Percentiles rank a stretch among this genome's conserved stretches.
phyloP scores from a whole-genome alignment of 2,329 filamentous ascomycete species.

The Pleochaeta shiraiana region DNA sequence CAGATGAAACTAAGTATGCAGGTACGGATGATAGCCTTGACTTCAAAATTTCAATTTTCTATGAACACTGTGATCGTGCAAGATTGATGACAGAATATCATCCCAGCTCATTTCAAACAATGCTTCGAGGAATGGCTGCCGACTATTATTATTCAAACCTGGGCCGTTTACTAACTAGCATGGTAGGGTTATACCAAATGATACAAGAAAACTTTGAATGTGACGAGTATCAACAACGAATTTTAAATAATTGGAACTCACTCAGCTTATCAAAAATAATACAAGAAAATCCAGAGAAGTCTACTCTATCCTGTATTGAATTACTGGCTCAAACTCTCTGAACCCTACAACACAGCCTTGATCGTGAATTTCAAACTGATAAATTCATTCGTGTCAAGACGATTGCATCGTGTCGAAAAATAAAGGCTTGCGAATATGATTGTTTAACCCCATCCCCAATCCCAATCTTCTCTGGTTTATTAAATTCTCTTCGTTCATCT shows the following conservation, averaged over 20 bases:
- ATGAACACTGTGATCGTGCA: background rate
- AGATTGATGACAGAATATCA: background rate
- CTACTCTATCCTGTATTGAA: background rate
- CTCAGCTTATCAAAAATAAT: background rate
- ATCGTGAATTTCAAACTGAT: background rate
- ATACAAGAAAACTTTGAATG: slow-evolving; percentile 1
- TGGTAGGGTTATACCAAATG: background rate
- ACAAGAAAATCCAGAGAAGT: background rate
- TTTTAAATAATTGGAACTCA: background rate
- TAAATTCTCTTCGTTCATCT: background rate
- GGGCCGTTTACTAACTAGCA: background rate
- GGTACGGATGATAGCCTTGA: background rate
- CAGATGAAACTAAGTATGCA: background rate
- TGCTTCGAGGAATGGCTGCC: background rate
- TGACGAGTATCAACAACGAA: background rate
- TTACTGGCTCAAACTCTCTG: background rate
- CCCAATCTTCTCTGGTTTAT: background rate
- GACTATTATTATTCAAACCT: slow-evolving; percentile 1
- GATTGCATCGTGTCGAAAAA: background rate
- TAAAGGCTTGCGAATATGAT: background rate
- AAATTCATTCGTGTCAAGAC: background rate
- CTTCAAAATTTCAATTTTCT: background rate
- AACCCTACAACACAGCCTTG: background rate
- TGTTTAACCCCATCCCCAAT: background rate
- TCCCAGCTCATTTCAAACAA: background rate